Percentiles rank a stretch among this genome's conserved stretches.
phyloP scores from a whole-genome alignment of 805 yeast species.

The Lipomyces yamadae region DNA sequence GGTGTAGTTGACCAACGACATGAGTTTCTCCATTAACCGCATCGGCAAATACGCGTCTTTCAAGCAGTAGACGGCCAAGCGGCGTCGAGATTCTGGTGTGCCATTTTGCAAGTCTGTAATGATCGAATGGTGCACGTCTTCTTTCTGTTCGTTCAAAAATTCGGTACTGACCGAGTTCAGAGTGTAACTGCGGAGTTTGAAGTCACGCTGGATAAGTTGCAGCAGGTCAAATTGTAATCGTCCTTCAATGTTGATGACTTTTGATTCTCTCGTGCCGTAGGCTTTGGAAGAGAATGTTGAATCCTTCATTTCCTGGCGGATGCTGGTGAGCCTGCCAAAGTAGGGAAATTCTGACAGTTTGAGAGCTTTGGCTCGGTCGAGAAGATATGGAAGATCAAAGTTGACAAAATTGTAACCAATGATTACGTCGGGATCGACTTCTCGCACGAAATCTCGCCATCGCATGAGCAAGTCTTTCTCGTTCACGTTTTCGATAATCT shows the following conservation, averaged over 20 bases:
- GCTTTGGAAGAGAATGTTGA: slow-evolving; percentile 91
- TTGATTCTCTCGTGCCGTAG: slow-evolving; percentile 93
- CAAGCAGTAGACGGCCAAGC: slow-evolving; percentile 95
- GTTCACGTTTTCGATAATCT: slow-evolving; percentile 71
- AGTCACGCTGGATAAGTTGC: slow-evolving; percentile 92
- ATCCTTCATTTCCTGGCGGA: slow-evolving; percentile 79
- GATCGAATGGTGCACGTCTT: slow-evolving; percentile 96
- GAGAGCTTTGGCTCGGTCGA: slow-evolving; percentile 83
- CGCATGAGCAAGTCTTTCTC: slow-evolving; percentile 82
- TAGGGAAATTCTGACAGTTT: slow-evolving; percentile 71
- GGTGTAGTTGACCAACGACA: slow-evolving; percentile 95
- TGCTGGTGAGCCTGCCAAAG: slow-evolving; percentile 74
- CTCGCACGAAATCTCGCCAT: slow-evolving; percentile 86
- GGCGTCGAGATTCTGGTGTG: slow-evolving; percentile 85
- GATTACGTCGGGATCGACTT: slow-evolving; percentile 92
- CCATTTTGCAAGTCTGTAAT: slow-evolving; percentile 95
- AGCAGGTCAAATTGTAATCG: slow-evolving; percentile 91
- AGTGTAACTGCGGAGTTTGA: slow-evolving; percentile 91
- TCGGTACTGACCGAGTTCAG: slow-evolving; percentile 94
- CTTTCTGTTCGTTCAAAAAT: slow-evolving; percentile 93
- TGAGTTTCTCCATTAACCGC: slow-evolving; percentile 84
- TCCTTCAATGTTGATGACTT: slow-evolving; percentile 91
- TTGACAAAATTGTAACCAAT: slow-evolving; percentile 96
- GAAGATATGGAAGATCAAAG: slow-evolving; percentile 90
- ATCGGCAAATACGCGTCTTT: slow-evolving; percentile 95